Conservation (phyloP, 768 basidiomycete species). For the Tricholoma saponaceum region DNA sequence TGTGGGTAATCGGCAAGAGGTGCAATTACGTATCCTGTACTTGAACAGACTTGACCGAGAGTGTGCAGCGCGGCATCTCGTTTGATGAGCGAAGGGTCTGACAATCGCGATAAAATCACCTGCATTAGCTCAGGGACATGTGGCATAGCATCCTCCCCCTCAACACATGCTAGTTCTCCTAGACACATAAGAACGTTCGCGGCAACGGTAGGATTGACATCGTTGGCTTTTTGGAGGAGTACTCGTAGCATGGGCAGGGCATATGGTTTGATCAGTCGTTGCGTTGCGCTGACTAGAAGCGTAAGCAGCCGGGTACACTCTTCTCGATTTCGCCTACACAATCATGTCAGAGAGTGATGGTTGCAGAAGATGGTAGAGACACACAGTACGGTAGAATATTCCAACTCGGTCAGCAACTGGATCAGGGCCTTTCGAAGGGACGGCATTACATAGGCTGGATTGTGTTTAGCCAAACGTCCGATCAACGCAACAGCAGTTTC, state of each 20-base stretch:
- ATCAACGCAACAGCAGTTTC: constrained; percentile 86
- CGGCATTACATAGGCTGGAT: constrained; percentile 99
- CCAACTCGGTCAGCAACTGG: constrained; percentile 92
- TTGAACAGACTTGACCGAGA: constrained; percentile 92
- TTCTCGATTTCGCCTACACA: constrained; percentile 72
- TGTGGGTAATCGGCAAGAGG: constrained; percentile 91
- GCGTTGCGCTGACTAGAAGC: constrained; percentile 87
- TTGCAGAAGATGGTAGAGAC: constrained; percentile 1
- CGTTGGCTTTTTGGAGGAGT: constrained; percentile 84
- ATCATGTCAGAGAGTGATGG: neutral
- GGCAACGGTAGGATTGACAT: constrained; percentile 84
- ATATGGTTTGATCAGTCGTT: constrained; percentile 93
- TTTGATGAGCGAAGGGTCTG: constrained; percentile 86
- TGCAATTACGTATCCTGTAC: constrained; percentile 90
- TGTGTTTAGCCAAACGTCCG: constrained; percentile 89
- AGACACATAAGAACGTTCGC: constrained; percentile 92
- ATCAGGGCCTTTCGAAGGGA: constrained; percentile 93
- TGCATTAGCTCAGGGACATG: constrained; percentile 87
- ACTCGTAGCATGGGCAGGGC: constrained; percentile 91
- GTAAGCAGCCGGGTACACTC: constrained; percentile 91
- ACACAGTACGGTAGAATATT: constrained; percentile 85
- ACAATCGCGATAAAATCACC: constrained; percentile 82
- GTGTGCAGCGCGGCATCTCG: constrained; percentile 93
- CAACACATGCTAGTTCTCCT: constrained; percentile 89
- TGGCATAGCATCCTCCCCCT: constrained; percentile 84